Percentiles rank a stretch among this genome's conserved stretches.
These are phyloP conservation scores for Pseudisothecium myosuroides DNA, from an alignment of 225 moss, liverwort and hornwort genomes.

Conservation along the genomic window DNA sequence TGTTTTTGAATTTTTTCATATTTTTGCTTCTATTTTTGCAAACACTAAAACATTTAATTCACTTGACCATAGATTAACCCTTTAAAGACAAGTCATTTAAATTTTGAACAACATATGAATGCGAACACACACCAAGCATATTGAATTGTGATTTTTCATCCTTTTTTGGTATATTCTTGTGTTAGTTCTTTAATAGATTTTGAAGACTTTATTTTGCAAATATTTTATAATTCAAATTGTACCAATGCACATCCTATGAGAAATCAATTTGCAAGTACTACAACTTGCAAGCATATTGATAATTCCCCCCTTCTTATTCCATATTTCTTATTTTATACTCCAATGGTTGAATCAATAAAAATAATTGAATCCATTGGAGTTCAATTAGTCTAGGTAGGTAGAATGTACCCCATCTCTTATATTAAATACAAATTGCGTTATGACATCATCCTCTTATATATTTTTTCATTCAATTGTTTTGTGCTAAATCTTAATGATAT, in stretches of 20 bases:
- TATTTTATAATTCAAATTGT: neutral
- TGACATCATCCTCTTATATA: neutral
- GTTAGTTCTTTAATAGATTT: too few relatives aligned
- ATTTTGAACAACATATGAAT: neutral
- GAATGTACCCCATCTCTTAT: neutral
- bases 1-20: neutral
- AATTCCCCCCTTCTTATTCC: rapidly evolving
- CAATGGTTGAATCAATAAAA: neutral
- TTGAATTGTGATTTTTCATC: neutral
- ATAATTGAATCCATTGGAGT: neutral
- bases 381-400: neutral
- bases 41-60: neutral
- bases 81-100: neutral
- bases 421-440: too few relatives aligned
- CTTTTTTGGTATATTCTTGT: neutral
- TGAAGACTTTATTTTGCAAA: neutral
- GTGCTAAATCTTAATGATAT: neutral
- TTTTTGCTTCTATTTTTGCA: neutral
- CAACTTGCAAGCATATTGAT: neutral
- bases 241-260: rapidly evolving
- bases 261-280: neutral
- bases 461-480: neutral
- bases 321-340: too few relatives aligned
- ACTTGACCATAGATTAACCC: neutral
- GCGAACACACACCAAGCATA: neutral